A percentile compares a stretch with the other conserved stretches of the same genome.
Conservation (phyloP, 2,329 filamentous ascomycete genomes). For the Pestalotiopsis sp. region DNA sequence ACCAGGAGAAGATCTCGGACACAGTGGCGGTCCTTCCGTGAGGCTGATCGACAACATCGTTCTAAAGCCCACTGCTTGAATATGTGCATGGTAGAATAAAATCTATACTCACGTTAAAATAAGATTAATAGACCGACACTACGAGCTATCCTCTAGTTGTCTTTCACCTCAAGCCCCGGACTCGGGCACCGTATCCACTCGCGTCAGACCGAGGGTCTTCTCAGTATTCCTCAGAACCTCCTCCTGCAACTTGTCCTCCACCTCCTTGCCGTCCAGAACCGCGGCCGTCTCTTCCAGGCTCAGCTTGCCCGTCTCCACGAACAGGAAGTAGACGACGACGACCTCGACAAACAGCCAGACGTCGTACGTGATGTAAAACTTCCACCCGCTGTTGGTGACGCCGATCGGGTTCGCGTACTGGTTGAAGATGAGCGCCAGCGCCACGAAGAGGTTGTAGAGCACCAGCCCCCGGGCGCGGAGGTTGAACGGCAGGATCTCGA, state of each 20-base stretch:
- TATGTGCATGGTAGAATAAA: conserved; percentile 16
- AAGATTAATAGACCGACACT: neutral
- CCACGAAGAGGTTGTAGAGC: conserved; percentile 31
- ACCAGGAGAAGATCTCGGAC: conserved; percentile 75
- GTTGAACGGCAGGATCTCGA: conserved; percentile 37
- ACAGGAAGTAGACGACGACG: conserved; percentile 32
- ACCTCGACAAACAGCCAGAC: conserved; percentile 22
- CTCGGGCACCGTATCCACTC: conserved; percentile 3
- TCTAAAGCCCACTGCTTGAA: conserved; percentile 45
- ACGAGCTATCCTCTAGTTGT: neutral
- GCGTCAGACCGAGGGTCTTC: conserved; percentile 14
- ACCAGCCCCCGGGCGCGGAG: conserved; percentile 24
- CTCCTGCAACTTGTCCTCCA: conserved; percentile 14
- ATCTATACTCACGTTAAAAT: conserved; percentile 5
- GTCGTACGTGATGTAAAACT: conserved; percentile 26
- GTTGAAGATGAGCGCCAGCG: conserved; percentile 25
- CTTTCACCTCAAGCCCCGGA: neutral
- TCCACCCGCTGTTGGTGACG: conserved; percentile 22
- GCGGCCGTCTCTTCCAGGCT: conserved; percentile 40
- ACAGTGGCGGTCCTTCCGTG: conserved; percentile 72
- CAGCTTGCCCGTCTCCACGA: conserved; percentile 42
- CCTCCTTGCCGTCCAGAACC: conserved; percentile 31
- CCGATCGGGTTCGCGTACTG: conserved; percentile 27
- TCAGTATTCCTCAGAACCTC: conserved; percentile 18
- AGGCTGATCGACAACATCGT: conserved; percentile 95